Base-by-base conservation (phyloP, 169 alveolate genomes). In the Plasmodium falciparum region DNA sequence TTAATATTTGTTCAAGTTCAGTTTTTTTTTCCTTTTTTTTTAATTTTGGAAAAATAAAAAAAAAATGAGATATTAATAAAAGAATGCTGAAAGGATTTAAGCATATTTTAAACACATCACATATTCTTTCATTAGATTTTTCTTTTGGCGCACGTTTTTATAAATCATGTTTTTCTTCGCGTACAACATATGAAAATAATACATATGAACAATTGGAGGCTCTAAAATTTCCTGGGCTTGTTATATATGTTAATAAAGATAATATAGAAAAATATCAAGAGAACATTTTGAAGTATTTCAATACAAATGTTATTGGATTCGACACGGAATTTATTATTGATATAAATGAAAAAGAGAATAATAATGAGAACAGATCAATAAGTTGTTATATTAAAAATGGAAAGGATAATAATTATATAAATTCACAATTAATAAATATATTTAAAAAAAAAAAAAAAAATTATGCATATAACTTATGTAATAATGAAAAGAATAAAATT, bases 261-360 rank as follows among this genome's bases (percentile, higher is more conserved):
- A 76, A 76, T 76, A n/a, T 52, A 45, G 24, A 11, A n/a, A 76
- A 66, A 22, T 76, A 76, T 76, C 61, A 66, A 65, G 67, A 76
- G 76, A 54, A 58, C 24, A 76, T 76, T 50, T 26, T 50, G 6
- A 69, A 76, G 47, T 76, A 76, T 52, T 20, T 76, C n/a, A 39
- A 58, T 15, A 76, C 50, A 17, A 69, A 76, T 45, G 54, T 76
- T 20, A 24, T 76, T n/a, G 89, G 89, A 26, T 76, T 76, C 17
- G 89, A 76, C 20, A 76, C 89, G 0, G 89, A 76, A 33, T 76
- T 65, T 45, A 58, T 76, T 49, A 52, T 76, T 52, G 89, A 76
- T 54, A 39, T 50, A 50, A 76, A 45, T 63, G 61, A 76, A 66
- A 33, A 59, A 24, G 24, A 56, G 45, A 17, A 65, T 20, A 65